These are phyloP conservation scores for Avena atlantica DNA, from an alignment of 176 grass and related monocot genomes.

Conservation along the genomic window DNA sequence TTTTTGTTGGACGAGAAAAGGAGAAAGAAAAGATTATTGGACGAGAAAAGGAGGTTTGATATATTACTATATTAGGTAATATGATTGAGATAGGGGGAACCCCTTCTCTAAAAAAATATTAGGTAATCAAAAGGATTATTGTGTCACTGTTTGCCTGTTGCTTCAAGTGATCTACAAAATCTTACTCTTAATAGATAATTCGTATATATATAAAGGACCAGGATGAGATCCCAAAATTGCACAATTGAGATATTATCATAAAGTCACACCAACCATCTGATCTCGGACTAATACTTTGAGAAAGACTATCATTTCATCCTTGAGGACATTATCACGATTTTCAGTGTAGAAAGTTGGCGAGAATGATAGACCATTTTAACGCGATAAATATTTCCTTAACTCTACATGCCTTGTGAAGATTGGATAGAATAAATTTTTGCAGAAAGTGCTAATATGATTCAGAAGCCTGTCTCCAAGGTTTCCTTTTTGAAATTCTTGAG, in stretches of 20 bases:
- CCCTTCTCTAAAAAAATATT: too few species aligned
- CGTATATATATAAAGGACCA: neutral
- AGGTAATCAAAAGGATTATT: neutral
- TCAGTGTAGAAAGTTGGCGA: neutral
- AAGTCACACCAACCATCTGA: neutral
- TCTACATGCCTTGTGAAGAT: slow-evolving; percentile 20
- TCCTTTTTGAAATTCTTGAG: neutral
- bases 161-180: neutral
- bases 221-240: neutral
- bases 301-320: neutral
- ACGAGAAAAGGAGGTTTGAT: neutral
- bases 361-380: neutral
- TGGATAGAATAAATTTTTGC: neutral
- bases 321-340: neutral
- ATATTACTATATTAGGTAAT: too few species aligned
- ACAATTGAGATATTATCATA: neutral
- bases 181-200: neutral
- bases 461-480: neutral
- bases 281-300: slow-evolving; percentile 25
- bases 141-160: slow-evolving; percentile 5
- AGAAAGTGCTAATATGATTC: neutral
- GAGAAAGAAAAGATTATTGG: neutral
- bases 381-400: neutral
- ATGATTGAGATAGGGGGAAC: too few species aligned
- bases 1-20: neutral